A percentile compares a stretch with the other conserved stretches of the same genome.
These are phyloP conservation scores for Flammula alnicola DNA, from an alignment of 1,284 basidiomycete species.

Conservation along the genomic window DNA sequence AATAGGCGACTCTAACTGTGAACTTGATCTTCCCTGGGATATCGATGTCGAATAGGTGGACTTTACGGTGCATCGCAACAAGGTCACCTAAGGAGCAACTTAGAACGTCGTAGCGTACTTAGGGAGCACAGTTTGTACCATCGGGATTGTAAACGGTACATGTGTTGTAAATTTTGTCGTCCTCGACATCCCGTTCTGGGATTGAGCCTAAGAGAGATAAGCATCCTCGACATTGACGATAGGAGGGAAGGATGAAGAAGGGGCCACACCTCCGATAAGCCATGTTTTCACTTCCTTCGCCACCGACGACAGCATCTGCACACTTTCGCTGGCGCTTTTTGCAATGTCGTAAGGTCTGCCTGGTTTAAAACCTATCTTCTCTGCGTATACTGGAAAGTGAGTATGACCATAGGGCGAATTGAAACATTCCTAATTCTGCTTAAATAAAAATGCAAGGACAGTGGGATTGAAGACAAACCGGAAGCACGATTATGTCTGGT, in stretches of 20 bases:
- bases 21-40: constrained; percentile 97
- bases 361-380: constrained; percentile 69
- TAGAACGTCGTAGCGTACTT: not conserved
- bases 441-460: not conserved
- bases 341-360: constrained; percentile 62
- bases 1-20: constrained; percentile 61
- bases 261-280: constrained; percentile 84
- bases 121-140: constrained; percentile 52
- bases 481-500: constrained; percentile 87
- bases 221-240: not conserved
- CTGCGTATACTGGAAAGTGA: constrained; percentile 86
- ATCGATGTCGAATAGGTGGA: constrained; percentile 98
- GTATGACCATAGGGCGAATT: constrained; percentile 95
- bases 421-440: constrained; percentile 85
- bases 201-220: constrained; percentile 70
- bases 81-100: constrained; percentile 66
- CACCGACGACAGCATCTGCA: constrained; percentile 81
- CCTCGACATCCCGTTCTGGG: constrained; percentile 74
- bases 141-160: constrained; percentile 88
- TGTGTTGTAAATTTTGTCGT: constrained; percentile 88
- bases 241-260: no score
- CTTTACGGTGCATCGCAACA: constrained; percentile 89
- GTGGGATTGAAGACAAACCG: constrained; percentile 54
- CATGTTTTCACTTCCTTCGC: constrained; percentile 86
- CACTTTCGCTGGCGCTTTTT: constrained; percentile 73